Evolutionary conservation across 306 rosid species (phyloP).

Genomic region (Myrica gale): DNA sequence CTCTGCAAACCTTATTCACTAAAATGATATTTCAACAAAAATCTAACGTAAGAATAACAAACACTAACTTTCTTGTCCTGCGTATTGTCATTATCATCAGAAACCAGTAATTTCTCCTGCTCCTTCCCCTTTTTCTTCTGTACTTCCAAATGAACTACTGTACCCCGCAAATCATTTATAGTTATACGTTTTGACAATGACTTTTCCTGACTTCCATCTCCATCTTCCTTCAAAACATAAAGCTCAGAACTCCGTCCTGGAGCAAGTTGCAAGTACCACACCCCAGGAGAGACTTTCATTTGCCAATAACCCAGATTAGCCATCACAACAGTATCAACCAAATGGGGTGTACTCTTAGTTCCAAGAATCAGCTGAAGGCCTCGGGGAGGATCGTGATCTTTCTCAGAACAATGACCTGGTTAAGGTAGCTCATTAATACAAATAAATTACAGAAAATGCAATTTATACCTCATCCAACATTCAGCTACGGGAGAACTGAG

Average conservation of each 20-base stretch:
- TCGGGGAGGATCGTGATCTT: constrained; percentile 86
- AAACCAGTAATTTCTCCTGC: constrained; percentile 69
- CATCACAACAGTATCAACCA: constrained; percentile 98
- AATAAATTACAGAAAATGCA: background rate
- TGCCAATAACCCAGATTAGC: constrained; percentile 99
- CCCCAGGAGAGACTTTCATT: constrained; percentile 99
- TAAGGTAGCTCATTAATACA: constrained; percentile 28
- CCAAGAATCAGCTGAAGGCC: constrained; percentile 98
- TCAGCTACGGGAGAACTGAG: constrained; percentile 7
- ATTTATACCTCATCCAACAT: constrained; percentile 16
- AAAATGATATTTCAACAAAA: background rate
- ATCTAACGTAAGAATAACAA: constrained; percentile 9
- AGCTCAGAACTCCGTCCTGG: constrained; percentile 98
- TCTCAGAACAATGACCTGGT: constrained; percentile 97
- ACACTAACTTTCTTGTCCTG: constrained; percentile 61
- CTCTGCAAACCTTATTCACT: constrained; percentile 4
- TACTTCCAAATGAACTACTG: constrained; percentile 89
- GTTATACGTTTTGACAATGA: constrained; percentile 70
- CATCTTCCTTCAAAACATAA: constrained; percentile 68
- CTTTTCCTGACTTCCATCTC: constrained; percentile 51
- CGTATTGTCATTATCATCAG: constrained; percentile 47
- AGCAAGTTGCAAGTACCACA: constrained; percentile 98
- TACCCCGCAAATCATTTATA: constrained; percentile 85
- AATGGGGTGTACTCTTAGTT: constrained; percentile 75
- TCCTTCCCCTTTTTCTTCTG: constrained; percentile 88